These are phyloP conservation scores for Discostella pseudostelligera DNA, from an alignment of 108 stramenopile genomes.

Conservation along the genomic window DNA sequence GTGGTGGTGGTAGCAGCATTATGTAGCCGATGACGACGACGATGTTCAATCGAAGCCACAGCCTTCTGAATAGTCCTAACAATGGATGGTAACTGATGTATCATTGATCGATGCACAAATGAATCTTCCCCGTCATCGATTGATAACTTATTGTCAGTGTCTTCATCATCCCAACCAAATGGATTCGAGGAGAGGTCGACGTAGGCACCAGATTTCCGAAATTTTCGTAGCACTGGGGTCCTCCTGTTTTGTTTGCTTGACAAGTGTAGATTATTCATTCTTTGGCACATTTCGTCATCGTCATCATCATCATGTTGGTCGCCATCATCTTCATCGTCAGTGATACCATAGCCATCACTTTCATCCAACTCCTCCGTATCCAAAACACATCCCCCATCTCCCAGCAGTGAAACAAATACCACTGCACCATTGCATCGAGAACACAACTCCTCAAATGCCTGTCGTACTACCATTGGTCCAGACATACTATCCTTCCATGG, in stretches of 20 bases:
- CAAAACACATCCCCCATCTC: slow-evolving; percentile 9
- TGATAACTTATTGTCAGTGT: background rate
- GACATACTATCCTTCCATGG: slow-evolving; percentile 18
- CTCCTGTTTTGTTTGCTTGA: slow-evolving; percentile 4
- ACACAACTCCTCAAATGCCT: slow-evolving; percentile 29
- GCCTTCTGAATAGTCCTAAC: slow-evolving; percentile 23
- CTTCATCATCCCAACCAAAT: slow-evolving; percentile 35
- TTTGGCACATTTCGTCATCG: background rate
- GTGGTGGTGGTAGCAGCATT: background rate
- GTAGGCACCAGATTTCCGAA: slow-evolving; percentile 21
- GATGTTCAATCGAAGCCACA: slow-evolving; percentile 11
- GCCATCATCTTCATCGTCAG: slow-evolving; percentile 2
- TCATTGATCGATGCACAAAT: slow-evolving; percentile 14
- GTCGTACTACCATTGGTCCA: slow-evolving; percentile 28
- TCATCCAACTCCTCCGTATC: slow-evolving; percentile 14
- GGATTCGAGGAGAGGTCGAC: slow-evolving; percentile 33
- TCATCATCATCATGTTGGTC: slow-evolving; percentile 1
- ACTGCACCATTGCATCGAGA: slow-evolving; percentile 27
- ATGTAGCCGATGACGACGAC: background rate
- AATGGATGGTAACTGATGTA: slow-evolving; percentile 28
- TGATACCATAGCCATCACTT: background rate
- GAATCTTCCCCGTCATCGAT: slow-evolving; percentile 4
- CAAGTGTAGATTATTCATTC: background rate
- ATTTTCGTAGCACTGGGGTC: slow-evolving; percentile 6
- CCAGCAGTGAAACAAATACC: slow-evolving; percentile 31